Percentiles rank a stretch among this genome's conserved stretches.
phyloP scores from a whole-genome alignment of 2,329 filamentous ascomycete species.

The Microsporum ferrugineum region DNA sequence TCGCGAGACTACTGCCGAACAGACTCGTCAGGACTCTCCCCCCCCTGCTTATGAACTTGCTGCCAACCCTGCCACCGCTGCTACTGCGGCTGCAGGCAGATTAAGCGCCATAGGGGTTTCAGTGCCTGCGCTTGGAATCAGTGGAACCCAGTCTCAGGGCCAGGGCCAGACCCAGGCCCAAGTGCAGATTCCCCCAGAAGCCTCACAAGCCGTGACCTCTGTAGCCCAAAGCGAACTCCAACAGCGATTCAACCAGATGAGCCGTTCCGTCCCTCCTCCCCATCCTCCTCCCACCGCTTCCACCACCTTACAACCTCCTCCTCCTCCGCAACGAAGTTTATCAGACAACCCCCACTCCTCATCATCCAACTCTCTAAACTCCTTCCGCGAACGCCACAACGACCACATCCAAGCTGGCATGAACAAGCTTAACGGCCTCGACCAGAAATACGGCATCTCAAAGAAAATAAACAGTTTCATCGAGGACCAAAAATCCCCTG shows the following conservation, averaged over 20 bases:
- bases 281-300: slow-evolving; percentile 51
- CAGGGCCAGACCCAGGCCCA: background rate
- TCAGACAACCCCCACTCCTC: background rate
- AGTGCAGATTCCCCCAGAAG: slow-evolving; percentile 17
- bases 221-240: slow-evolving; percentile 55
- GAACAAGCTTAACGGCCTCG: slow-evolving; percentile 45
- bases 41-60: slow-evolving; percentile 38
- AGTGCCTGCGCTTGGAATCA: slow-evolving; percentile 68
- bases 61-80: slow-evolving; percentile 33
- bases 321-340: background rate
- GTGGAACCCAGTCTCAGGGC: slow-evolving; percentile 19
- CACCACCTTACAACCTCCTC: slow-evolving; percentile 44
- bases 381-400: slow-evolving; percentile 56
- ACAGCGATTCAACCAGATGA: slow-evolving; percentile 51
- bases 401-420: slow-evolving; percentile 54
- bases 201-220: slow-evolving; percentile 15
- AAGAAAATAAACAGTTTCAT: slow-evolving; percentile 40
- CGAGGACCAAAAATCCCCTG: slow-evolving; percentile 29
- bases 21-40: slow-evolving; percentile 30
- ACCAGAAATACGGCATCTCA: slow-evolving; percentile 51
- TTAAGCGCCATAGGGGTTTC: slow-evolving; percentile 64
- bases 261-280: slow-evolving; percentile 28
- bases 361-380: background rate
- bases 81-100: slow-evolving; percentile 49
- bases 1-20: slow-evolving; percentile 39